Percentiles rank a stretch among this genome's conserved stretches.
These are phyloP conservation scores for Penicillium angulare DNA, from an alignment of 495 filamentous ascomycete genomes.

Conservation along the genomic window DNA sequence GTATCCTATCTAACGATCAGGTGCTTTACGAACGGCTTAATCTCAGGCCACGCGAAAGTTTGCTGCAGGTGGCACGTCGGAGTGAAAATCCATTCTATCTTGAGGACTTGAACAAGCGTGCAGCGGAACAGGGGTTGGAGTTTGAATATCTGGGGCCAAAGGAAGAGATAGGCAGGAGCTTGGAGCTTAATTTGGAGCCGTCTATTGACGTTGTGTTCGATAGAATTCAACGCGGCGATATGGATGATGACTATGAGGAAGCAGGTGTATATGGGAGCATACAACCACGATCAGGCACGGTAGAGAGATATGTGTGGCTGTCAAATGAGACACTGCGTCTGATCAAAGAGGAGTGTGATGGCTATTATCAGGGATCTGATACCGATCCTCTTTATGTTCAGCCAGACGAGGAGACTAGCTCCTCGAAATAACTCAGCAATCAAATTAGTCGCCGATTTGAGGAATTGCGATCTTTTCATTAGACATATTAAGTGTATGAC, in stretches of 20 bases:
- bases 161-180: no score
- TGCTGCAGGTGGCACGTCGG: slow-evolving; percentile 11
- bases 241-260: slow-evolving; percentile 6
- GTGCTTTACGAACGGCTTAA: slow-evolving; percentile 9
- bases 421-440: no score
- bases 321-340: slow-evolving; percentile 15
- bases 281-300: slow-evolving; percentile 2
- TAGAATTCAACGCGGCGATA: no score
- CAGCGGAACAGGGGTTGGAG: no score
- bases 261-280: slow-evolving; percentile 10
- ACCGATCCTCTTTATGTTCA: slow-evolving; percentile 13
- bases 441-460: no score
- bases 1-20: slow-evolving; percentile 13
- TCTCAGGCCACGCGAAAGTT: slow-evolving; percentile 9
- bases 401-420: no score
- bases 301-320: slow-evolving; percentile 20
- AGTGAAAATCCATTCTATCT: slow-evolving; percentile 17
- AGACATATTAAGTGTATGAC: no score
- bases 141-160: no score
- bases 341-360: slow-evolving; percentile 8
- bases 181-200: slow-evolving; percentile 18
- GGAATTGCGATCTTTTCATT: no score
- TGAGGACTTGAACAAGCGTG: slow-evolving; percentile 4
- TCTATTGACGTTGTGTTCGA: slow-evolving; percentile 6
- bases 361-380: slow-evolving; percentile 5